Evolutionary conservation across 768 basidiomycete genomes (phyloP).

Genomic region (Trametes cubensis): DNA sequence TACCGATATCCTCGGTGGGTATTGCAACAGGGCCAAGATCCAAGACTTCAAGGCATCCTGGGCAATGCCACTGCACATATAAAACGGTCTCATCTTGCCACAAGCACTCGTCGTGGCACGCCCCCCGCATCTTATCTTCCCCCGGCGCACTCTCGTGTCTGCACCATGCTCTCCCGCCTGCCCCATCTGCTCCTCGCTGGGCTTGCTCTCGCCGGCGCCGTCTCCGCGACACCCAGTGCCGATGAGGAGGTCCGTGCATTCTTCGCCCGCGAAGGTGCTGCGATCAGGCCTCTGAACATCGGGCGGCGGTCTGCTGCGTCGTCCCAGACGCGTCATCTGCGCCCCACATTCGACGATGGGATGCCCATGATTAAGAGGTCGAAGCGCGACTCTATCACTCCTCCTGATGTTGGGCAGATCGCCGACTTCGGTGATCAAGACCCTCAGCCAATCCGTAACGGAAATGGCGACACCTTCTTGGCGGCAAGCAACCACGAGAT

Average conservation of each 20-base stretch:
- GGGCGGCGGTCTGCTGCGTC: constrained; percentile 24
- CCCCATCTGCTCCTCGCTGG: constrained; percentile 14
- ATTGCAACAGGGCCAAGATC: background rate
- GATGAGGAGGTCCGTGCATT: constrained; percentile 18
- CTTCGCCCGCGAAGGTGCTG: constrained; percentile 17
- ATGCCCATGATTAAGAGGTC: background rate
- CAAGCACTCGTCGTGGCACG: background rate
- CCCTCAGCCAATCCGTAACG: constrained; percentile 28
- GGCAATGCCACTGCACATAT: constrained; percentile 12
- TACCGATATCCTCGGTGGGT: background rate
- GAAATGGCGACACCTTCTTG: constrained; percentile 27
- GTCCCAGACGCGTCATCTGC: constrained; percentile 27
- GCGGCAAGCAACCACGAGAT: constrained; percentile 28
- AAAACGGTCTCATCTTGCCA: background rate
- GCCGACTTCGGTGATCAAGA: constrained; percentile 26
- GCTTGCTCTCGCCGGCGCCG: constrained; percentile 10
- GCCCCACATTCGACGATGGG: constrained; percentile 19
- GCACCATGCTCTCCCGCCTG: constrained; percentile 15
- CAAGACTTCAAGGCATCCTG: background rate
- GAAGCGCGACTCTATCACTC: constrained; percentile 28
- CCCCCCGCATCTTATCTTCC: background rate
- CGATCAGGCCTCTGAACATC: constrained; percentile 20
- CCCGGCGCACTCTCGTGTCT: background rate
- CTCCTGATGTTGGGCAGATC: constrained; percentile 30
- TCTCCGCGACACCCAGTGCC: constrained; percentile 7